A percentile compares a stretch with the other conserved stretches of the same genome.
Conservation (phyloP, 768 basidiomycete genomes). For the Rhodotorula sphaerocarpa region DNA sequence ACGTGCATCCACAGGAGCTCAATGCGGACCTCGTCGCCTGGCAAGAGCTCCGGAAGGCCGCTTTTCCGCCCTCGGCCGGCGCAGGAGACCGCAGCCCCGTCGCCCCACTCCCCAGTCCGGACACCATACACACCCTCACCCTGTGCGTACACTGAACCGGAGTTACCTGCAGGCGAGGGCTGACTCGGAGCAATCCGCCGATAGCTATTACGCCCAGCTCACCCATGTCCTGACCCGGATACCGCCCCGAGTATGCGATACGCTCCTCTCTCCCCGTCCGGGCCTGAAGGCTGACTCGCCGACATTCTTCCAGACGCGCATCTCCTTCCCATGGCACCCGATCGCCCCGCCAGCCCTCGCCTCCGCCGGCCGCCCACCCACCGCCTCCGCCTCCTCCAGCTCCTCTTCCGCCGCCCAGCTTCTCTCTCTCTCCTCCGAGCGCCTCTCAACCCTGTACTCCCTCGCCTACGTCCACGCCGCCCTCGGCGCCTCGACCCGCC, state of each 20-base stretch:
- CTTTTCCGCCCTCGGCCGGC: background rate
- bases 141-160: too few relatives aligned
- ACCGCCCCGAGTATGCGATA: constrained; percentile 64
- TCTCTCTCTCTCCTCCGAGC: constrained; percentile 67
- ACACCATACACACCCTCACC: background rate
- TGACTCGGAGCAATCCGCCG: background rate
- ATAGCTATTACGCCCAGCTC: constrained; percentile 85
- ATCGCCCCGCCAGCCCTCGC: constrained; percentile 44
- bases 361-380: constrained; percentile 55
- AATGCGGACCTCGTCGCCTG: background rate
- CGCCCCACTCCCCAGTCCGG: background rate
- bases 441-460: constrained; percentile 71
- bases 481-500: constrained; percentile 62
- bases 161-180: too few relatives aligned
- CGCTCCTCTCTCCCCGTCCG: constrained; percentile 28
- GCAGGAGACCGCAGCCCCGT: too few relatives aligned
- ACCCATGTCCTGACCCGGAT: constrained; percentile 74
- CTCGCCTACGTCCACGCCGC: constrained; percentile 77
- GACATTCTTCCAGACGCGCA: constrained; percentile 38
- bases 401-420: too few relatives aligned
- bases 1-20: constrained; percentile 15
- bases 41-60: background rate
- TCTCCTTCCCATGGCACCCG: constrained; percentile 39
- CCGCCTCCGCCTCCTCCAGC: constrained; percentile 50
- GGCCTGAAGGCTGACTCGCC: background rate